Conservation (phyloP, 2,329 filamentous ascomycete genomes). For the Ceratocystis variospora region DNA sequence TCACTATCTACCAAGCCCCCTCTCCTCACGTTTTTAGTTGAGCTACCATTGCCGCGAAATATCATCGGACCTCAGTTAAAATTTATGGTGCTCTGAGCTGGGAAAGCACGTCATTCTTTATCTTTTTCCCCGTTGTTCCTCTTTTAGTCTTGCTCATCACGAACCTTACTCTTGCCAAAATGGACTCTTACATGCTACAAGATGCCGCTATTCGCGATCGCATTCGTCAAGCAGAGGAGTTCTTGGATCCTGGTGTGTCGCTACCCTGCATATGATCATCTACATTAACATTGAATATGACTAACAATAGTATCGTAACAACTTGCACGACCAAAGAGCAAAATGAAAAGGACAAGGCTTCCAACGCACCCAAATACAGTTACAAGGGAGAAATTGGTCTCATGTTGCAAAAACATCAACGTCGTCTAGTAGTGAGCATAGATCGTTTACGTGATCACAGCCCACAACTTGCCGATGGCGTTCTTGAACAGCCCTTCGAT, state of each 20-base stretch:
- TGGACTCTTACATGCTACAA: slow-evolving; percentile 63
- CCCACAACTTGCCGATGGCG: slow-evolving; percentile 59
- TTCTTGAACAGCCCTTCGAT: slow-evolving; percentile 79
- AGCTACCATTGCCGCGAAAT: not conserved
- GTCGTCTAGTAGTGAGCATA: slow-evolving; percentile 58
- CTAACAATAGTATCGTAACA: not conserved
- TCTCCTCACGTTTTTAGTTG: not conserved
- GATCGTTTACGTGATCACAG: slow-evolving; percentile 87
- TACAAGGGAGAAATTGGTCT: slow-evolving; percentile 81
- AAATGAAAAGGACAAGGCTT: not conserved
- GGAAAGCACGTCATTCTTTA: not conserved
- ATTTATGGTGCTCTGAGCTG: not conserved
- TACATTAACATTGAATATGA: not conserved
- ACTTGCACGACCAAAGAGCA: not conserved
- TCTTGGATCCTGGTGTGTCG: slow-evolving; percentile 72
- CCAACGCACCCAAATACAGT: slow-evolving; percentile 34
- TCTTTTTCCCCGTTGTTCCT: not conserved
- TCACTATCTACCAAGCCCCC: not conserved
- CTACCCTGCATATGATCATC: slow-evolving; percentile 8
- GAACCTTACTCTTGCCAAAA: slow-evolving; percentile 27
- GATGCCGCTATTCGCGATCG: slow-evolving; percentile 77
- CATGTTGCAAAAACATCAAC: slow-evolving; percentile 55
- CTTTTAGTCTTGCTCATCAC: not conserved
- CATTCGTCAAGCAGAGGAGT: slow-evolving; percentile 76
- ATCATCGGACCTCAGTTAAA: not conserved